These are phyloP conservation scores for Mortierella sp. DNA, from an alignment of 371 early-diverging fungal genomes.

Conservation along the genomic window DNA sequence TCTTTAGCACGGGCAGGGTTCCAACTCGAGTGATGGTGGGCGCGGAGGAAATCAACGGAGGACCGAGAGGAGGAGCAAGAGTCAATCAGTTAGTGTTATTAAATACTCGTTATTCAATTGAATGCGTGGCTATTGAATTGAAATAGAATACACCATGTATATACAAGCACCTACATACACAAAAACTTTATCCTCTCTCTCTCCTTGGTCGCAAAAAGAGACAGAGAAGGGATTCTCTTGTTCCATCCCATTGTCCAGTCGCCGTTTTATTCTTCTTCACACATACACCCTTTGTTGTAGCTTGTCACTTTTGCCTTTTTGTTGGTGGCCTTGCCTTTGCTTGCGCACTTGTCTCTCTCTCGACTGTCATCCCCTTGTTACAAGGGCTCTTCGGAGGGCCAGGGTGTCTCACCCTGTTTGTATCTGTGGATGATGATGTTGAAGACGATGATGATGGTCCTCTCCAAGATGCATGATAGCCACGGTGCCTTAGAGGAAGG, in stretches of 20 bases:
- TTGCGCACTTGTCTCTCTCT: conserved; percentile 11
- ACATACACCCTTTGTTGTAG: background rate
- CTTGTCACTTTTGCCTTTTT: background rate
- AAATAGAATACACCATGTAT: background rate
- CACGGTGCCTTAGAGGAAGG: background rate
- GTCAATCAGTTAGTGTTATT: background rate
- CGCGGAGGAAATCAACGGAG: background rate
- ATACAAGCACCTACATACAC: too few species aligned
- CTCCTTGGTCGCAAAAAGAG: background rate
- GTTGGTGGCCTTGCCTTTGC: background rate
- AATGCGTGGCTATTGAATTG: background rate
- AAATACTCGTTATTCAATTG: background rate
- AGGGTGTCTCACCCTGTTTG: conserved; percentile 8
- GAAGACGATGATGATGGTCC: background rate
- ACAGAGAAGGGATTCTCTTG: background rate
- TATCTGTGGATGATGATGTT: background rate
- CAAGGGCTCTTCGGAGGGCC: background rate
- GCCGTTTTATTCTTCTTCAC: background rate
- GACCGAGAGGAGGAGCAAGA: background rate
- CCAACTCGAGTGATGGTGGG: background rate
- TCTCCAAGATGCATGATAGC: background rate
- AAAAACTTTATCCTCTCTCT: too few species aligned
- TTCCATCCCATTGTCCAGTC: background rate
- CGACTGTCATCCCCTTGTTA: background rate
- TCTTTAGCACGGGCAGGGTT: background rate